Base-by-base conservation (phyloP, 2,329 filamentous ascomycete species). In the Waltergamsia citrina region DNA sequence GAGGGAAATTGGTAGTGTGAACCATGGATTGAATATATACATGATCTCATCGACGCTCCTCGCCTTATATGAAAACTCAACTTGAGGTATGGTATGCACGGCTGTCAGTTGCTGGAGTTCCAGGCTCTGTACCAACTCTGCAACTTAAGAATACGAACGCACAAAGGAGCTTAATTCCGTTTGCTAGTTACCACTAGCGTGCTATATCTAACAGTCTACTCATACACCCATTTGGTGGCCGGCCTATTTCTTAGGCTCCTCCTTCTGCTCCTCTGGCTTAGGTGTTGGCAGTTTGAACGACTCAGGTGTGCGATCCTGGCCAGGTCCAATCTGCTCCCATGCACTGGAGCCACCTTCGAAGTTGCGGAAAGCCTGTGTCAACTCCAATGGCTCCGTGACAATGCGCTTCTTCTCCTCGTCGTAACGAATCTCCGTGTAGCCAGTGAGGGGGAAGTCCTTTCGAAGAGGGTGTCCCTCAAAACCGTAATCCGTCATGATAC, bases 321-420 rank as follows among this genome's bases (percentile, higher is more conserved):
- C 90, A 41, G 73, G 44, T 39, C 72, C 75, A 42, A 81, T 61
- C 44, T 71, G 76, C 65, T 79, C 76, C 76, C 75, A 80, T 11
- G 73, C 73, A 43, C 79, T 78, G 30, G 78, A 78, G 37, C 87
- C 86, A 41, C 88, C 87, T 65, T 95, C 88, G 54, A 98, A 98
- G 68, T 98, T 96, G 49, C 92, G 80, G 78, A 93, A 98, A 7
- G 93, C 92, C 64, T 98, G 92, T 11, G 92, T 96, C 62, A 98
- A 74, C 69, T 98, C 92, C 32, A 98, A 71, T 26, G 93, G 92
- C 71, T 98, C 93, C 21, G 93, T 90, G 40, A 98, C 90, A 55
- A 98, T 95, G 42, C 92, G 78, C 78, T 98, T 98, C 84, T 95
- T 98, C 74, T 98, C 93, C 66, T 98, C 92, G 48, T 98, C 92